Conservation (phyloP, 2,329 filamentous ascomycete species). For the Monilinia laxa region DNA sequence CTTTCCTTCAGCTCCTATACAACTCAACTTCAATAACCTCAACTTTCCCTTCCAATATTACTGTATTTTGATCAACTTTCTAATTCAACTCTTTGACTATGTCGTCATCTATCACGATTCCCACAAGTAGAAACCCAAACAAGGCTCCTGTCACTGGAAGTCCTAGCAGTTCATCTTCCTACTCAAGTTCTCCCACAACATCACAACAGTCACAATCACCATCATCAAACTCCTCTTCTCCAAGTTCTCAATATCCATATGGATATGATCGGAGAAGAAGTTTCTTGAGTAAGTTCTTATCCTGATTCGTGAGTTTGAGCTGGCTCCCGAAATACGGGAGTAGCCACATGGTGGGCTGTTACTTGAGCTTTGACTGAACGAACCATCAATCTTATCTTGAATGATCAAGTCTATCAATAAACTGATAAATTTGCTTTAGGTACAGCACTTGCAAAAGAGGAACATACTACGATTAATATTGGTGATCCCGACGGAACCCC, state of each 20-base stretch:
- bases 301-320: constrained; percentile 21
- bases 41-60: neutral
- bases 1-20: neutral
- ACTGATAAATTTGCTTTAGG: constrained; percentile 48
- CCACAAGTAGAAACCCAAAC: constrained; percentile 44
- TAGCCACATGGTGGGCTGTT: neutral
- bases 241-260: constrained; percentile 42
- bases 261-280: constrained; percentile 59
- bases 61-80: neutral
- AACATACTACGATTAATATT: constrained; percentile 79
- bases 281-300: constrained; percentile 55
- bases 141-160: constrained; percentile 46
- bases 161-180: constrained; percentile 54
- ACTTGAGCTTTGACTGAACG: constrained; percentile 16
- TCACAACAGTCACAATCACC: constrained; percentile 47
- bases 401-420: constrained; percentile 35
- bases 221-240: constrained; percentile 41
- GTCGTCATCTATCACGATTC: constrained; percentile 71
- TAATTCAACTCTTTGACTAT: constrained; percentile 38
- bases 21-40: neutral
- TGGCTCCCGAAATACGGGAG: neutral
- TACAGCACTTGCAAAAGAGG: constrained; percentile 68
- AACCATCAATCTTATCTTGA: neutral
- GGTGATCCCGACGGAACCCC: constrained; percentile 71
- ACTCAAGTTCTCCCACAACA: constrained; percentile 56